Evolutionary conservation across 805 yeast genomes (phyloP), one percentile per base, ranked within the genome.

Genomic region (Candida nanaspora): DNA sequence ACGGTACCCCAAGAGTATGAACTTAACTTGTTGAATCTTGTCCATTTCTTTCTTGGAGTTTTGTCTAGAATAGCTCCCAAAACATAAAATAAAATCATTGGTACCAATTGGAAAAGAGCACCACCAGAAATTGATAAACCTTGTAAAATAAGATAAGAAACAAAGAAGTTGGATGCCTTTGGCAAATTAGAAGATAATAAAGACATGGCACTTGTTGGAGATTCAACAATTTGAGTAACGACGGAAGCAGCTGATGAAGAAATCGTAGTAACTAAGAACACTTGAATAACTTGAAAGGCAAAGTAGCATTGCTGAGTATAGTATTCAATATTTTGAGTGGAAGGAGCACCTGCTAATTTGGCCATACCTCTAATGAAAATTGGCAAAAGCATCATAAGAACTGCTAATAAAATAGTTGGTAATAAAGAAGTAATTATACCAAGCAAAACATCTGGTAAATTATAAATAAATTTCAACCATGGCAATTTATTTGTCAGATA

Each of bases 211-310:
- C 68, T 57, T 1, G 76, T 56, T 20, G 89, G 89, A 1, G 76
- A 53, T 39, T 74, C 71, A 37, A 78, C 62, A 48, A 83, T 78
- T 50, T 73, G 72, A 2, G 84, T 72, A 7, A 76, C 85, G 3
- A 79, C 75, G 2, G 87, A 73, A 1, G 87, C 65, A 20, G 86
- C 85, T 37, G 87, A 78, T 1, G 88, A 82, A 1, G 88, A 68
- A 43, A 83, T 59, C 1, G 88, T 82, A 2, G 84, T 78, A 42
- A 83, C 79, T 40, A 82, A 65, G 57, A 83, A 83, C 18, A 79
- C 82, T 57, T 83, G 86, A 45, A 82, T 69, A 38, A 82, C 78
- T 59, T 78, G 81, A 61, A 81, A 83, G 1, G 74, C 82, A 56
- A 82, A 82, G 56, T 74, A 82, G 0, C 84, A 68, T 41, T 73